Evolutionary conservation across 176 grass and related monocot genomes (phyloP), one percentile per base, ranked within the genome.

Genomic region (Calamus simplicifolius): DNA sequence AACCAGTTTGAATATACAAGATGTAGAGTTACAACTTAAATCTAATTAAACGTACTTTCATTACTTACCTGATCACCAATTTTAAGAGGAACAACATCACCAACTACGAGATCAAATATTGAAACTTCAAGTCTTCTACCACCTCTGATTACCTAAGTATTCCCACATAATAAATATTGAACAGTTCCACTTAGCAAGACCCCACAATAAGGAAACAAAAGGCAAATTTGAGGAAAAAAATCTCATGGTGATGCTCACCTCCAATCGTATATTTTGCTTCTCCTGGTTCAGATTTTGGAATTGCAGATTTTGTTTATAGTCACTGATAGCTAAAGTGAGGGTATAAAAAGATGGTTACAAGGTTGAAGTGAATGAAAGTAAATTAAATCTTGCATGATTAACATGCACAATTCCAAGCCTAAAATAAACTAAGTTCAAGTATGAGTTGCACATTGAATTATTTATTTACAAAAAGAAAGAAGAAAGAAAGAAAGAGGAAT

Each of bases 231-330:
- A 43, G 35, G 12, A 43, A 43, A 43, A 10, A 43, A 43, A 12
- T 23, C 10, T 2, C 8, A 10, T 12, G 10, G 12, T 43, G 35
- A 43, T 43, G 80, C 69, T 65, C 49, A 97, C 92, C 79, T 97
- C 93, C 58, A 97, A 68, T 61, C 88, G 81, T 85, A 97, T 97
- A 71, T 97, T 97, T 70, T 88, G 78, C 52, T 97, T 97, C 78
- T 97, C 93, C 71, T 91, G 81, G 82, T 97, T 91, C 59, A 97
- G 71, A 87, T 88, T 78, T 66, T 68, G 84, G 75, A 97, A 97
- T 52, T 91, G 93, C 55, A 97, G 93, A 65, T 84, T 91, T 80
- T 97, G 93, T 57, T 64, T 91, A 63, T 91, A 85, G 76, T 97
- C 93, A 75, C 93, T 97, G 58, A 57, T 82, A 30, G 87, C 93